phyloP scores from a whole-genome alignment of 2,329 filamentous ascomycete genomes.

The Colletotrichum camelliae region DNA sequence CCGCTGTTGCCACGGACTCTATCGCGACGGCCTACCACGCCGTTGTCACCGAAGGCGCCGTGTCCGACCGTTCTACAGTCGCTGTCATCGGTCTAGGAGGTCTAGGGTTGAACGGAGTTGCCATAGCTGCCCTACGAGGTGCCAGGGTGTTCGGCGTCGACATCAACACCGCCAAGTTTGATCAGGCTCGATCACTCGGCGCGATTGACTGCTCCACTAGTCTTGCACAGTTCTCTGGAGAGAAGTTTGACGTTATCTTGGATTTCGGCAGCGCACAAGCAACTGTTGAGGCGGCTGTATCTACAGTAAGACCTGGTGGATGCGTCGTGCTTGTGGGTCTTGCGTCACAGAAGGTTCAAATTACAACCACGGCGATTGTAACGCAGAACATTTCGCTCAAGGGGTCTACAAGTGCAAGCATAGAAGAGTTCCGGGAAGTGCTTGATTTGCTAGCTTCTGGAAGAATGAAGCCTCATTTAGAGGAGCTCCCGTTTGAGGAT shows the following conservation, averaged over 20 bases:
- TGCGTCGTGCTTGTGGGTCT: slow-evolving; percentile 12
- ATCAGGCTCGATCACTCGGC: not conserved
- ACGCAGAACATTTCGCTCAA: not conserved
- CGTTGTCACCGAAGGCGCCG: slow-evolving; percentile 11
- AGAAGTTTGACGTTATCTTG: slow-evolving; percentile 6
- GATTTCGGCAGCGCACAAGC: slow-evolving; percentile 10
- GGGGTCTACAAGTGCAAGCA: not conserved
- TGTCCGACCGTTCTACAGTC: not conserved
- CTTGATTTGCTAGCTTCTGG: not conserved
- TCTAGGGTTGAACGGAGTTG: slow-evolving; percentile 5
- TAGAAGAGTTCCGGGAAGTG: not conserved
- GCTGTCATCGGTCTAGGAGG: slow-evolving; percentile 14
- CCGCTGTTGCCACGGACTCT: slow-evolving; percentile 10
- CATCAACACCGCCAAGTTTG: not conserved
- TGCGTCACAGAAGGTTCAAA: not conserved
- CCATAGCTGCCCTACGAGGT: not conserved
- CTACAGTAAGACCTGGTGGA: not conserved
- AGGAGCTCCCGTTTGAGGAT: not conserved
- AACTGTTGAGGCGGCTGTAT: not conserved
- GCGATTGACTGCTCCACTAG: not conserved
- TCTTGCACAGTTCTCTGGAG: not conserved
- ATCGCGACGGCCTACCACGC: slow-evolving; percentile 13
- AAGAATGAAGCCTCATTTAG: not conserved
- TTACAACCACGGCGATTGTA: not conserved
- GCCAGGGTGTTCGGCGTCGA: slow-evolving; percentile 8